Evolutionary conservation across 768 basidiomycete genomes (phyloP).

Genomic region (Lenzites betulinus): DNA sequence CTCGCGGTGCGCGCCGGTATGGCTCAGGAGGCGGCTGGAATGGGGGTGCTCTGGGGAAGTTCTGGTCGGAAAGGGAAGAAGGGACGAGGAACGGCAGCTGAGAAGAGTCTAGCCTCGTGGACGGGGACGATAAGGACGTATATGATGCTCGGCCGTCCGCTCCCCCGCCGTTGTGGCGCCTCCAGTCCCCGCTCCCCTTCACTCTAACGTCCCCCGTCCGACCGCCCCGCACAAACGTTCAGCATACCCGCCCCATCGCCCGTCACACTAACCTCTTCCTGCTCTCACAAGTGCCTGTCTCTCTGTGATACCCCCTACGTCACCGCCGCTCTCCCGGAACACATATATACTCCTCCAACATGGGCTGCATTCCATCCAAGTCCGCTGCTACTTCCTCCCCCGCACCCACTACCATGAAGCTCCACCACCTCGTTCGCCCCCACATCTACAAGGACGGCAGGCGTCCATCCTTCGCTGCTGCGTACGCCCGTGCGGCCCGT

Average conservation of each 20-base stretch:
- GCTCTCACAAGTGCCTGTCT: too few species aligned
- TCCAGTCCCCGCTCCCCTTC: too few species aligned
- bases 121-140: neutral
- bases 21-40: neutral
- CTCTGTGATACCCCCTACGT: neutral
- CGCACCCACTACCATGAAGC: conserved; percentile 3
- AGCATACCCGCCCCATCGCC: neutral
- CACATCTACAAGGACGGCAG: conserved; percentile 24
- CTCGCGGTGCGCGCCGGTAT: too few species aligned
- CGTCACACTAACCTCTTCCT: neutral
- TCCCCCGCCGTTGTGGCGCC: too few species aligned
- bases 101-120: neutral
- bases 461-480: conserved; percentile 32
- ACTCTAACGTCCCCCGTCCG: too few species aligned
- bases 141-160: too few species aligned
- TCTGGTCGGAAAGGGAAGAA: conserved; percentile 9
- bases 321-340: neutral
- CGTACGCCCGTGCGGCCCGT: conserved; percentile 33
- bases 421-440: conserved; percentile 29
- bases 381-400: neutral
- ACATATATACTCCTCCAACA: conserved; percentile 5
- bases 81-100: neutral
- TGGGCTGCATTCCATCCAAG: conserved; percentile 20
- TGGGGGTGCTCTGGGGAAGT: conserved; percentile 4
- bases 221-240: too few species aligned